Conservation (phyloP, 2,329 filamentous ascomycete species). For the Penicillium fuscoglaucum region DNA sequence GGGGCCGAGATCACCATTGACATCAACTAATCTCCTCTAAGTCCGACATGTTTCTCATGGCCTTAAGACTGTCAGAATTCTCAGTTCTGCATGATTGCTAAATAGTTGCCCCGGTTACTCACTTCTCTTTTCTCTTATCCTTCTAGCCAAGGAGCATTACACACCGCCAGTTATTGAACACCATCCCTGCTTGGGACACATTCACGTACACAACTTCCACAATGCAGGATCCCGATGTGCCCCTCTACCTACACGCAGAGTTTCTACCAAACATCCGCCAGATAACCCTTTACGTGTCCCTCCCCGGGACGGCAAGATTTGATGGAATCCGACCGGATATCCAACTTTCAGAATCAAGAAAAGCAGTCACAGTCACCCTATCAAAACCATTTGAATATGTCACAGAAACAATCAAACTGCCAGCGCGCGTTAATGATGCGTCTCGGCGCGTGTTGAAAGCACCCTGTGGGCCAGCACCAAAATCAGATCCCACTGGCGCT, state of each 20-base stretch:
- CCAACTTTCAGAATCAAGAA: constrained; percentile 39
- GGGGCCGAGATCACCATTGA: neutral
- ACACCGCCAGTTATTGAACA: neutral
- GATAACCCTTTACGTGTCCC: constrained; percentile 57
- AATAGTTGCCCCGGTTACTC: neutral
- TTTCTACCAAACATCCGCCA: constrained; percentile 62
- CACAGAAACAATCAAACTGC: constrained; percentile 50
- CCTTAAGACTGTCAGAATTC: neutral
- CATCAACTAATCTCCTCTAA: neutral
- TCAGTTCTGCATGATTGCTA: neutral
- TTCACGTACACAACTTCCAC: neutral
- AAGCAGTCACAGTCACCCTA: constrained; percentile 39
- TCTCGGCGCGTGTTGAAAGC: constrained; percentile 26
- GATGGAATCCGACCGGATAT: constrained; percentile 22
- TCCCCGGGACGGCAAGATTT: constrained; percentile 31
- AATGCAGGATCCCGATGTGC: constrained; percentile 11
- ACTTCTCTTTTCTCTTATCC: neutral
- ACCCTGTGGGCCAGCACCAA: neutral
- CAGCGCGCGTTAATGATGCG: constrained; percentile 38
- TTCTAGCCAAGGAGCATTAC: neutral
- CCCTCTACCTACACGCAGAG: constrained; percentile 57
- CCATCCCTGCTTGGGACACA: neutral
- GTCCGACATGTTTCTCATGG: neutral
- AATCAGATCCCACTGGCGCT: neutral
- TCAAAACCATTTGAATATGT: constrained; percentile 27